Base-by-base conservation (phyloP, 352 stramenopile genomes). In the Phytophthora aleatoria region DNA sequence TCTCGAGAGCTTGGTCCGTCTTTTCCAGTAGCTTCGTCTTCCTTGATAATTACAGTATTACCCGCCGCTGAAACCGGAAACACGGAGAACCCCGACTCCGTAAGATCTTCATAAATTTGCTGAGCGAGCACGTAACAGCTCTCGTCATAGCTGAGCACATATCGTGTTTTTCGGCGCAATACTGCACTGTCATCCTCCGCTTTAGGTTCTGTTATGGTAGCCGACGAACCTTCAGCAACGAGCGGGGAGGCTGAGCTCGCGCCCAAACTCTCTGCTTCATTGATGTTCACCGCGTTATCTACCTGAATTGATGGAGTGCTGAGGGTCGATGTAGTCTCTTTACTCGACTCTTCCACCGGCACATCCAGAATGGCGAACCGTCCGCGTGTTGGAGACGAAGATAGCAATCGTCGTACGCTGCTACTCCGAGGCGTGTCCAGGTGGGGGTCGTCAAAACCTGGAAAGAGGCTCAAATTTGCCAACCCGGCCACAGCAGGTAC, bases 121-220 rank as follows among this genome's bases (percentile, higher is more conserved):
- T 64, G 63, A 12, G 79, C 83, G 2, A 92, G 67, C 3, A 77
- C 49, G 39, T 77, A 81, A 58, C 81, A 92, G 39, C 63, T 85
- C 13, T 79, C 76, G 56, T 90, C 83, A 41, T 87, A 92, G 67
- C 79, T 91, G 52, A 92, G 76, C 52, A 90, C 72, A 49, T 82
- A 92, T 0, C 83, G 74, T 15, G 73, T 75, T 45, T 55, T 67
- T 45, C 44, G 49, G 26, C 60, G 57, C 28, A 33, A 39, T n/a
- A 12, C 36, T 9, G 44, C 16, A 26, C n/a, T 44, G 5, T 61
- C 15, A 24, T 54, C 42, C 13, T 56, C 28, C 3, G 4, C 50
- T 58, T 38, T 47, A 48, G 20, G 20, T 20, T 20, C 20, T 20
- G 20, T 20, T 20, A 48, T 30, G 7, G 7, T 27, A 47, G 42